A percentile compares a stretch with the other conserved stretches of the same genome.
Conservation (phyloP, 331 rosid species). For the Rosa hybrid region DNA sequence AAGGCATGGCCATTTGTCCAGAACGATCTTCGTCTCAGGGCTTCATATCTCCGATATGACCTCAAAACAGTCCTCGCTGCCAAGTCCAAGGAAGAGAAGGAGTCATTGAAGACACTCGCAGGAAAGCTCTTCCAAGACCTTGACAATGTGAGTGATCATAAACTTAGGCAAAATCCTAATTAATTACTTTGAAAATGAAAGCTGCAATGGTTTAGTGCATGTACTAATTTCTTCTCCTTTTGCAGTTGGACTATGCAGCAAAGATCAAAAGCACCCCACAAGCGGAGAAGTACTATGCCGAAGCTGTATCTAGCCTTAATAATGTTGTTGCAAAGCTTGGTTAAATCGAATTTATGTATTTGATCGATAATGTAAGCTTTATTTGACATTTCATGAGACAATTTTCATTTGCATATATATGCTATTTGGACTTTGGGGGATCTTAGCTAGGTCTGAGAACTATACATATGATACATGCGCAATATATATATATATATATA, state of each 20-base stretch:
- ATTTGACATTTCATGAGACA: conserved; percentile 43
- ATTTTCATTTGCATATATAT: conserved; percentile 24
- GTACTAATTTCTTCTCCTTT: not conserved
- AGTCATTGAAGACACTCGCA: conserved; percentile 69
- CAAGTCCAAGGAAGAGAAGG: conserved; percentile 75
- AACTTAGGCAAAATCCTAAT: not conserved
- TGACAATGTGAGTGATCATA: conserved; percentile 53
- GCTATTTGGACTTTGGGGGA: conserved; percentile 36
- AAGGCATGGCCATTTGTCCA: conserved; percentile 96
- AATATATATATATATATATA: not conserved
- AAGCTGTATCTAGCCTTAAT: conserved; percentile 69
- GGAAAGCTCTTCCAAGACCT: conserved; percentile 86
- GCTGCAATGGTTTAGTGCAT: not conserved
- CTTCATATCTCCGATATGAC: conserved; percentile 77
- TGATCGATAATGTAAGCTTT: conserved; percentile 41
- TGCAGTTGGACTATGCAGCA: conserved; percentile 93
- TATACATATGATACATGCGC: not conserved
- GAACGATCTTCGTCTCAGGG: conserved; percentile 77
- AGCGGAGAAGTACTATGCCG: conserved; percentile 93
- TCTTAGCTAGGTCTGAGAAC: not conserved
- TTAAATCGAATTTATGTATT: conserved; percentile 42
- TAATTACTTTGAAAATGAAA: not conserved
- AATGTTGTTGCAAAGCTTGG: conserved; percentile 85
- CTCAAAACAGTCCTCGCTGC: conserved; percentile 77
- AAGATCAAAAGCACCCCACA: conserved; percentile 78